phyloP scores from a whole-genome alignment of 495 filamentous ascomycete genomes.

The Hyaloscypha hepaticicola region DNA sequence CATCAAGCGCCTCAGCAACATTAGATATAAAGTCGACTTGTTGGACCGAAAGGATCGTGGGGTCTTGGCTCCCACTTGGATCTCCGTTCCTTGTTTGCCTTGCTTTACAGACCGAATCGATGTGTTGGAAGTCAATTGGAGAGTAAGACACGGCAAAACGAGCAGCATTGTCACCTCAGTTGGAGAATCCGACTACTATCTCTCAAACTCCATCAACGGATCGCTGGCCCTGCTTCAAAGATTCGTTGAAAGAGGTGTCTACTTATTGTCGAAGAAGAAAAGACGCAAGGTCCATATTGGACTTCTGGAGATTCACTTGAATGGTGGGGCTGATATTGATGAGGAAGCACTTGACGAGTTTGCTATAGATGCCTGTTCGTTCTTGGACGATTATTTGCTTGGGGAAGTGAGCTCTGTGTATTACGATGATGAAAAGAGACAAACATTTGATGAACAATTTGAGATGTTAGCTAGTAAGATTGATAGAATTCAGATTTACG shows the following conservation, averaged over 20 bases:
- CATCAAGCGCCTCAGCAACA: neutral
- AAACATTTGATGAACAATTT: neutral
- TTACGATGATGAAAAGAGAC: neutral
- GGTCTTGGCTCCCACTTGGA: neutral
- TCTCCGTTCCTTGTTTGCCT: neutral
- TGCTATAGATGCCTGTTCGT: neutral
- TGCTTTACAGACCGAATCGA: neutral
- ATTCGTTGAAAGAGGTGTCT: neutral
- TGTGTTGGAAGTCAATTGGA: neutral
- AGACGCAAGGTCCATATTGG: neutral
- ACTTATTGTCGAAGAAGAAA: slow-evolving; percentile 4
- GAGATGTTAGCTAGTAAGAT: neutral
- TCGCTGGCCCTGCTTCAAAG: neutral
- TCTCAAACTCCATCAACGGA: neutral
- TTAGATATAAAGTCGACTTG: slow-evolving; percentile 5
- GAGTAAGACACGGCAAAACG: neutral
- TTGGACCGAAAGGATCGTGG: neutral
- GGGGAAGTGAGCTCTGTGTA: neutral
- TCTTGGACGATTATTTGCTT: neutral
- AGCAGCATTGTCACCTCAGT: neutral
- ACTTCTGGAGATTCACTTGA: neutral
- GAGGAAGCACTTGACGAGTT: neutral
- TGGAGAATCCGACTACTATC: neutral
- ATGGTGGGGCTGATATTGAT: neutral
- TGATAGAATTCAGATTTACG: neutral